Base-by-base conservation (phyloP, 495 filamentous ascomycete genomes). In the Lentithecium fluviatile region DNA sequence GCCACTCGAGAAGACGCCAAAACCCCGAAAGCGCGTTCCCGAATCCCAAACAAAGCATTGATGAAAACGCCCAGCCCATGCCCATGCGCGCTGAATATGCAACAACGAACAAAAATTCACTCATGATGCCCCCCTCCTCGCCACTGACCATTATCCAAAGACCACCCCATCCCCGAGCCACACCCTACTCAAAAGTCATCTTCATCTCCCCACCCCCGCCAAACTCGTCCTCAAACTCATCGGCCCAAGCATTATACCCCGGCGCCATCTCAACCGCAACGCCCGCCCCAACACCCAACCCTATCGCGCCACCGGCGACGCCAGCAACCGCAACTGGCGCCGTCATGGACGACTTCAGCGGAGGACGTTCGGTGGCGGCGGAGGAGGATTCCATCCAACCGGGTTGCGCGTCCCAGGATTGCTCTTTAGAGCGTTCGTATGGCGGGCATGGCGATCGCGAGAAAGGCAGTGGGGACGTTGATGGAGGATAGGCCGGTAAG, bases 231-330 rank as follows among this genome's bases (percentile, higher is more conserved):
- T 78, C 72, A 68, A 89, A 88, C 46, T 87, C 82, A 55, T 93
- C 89, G 0, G 85, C 87, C 91, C 91, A 96, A 8, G 90, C 89
- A 74, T 96, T 90, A 45, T 78, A 84, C 64, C 76, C 87, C 32
- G 79, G 71, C 38, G 76, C 63, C 72, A 84, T 32, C 19, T 67
- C 66, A 24, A 70, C 64, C 13, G 15, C 40, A 43, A 13, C 40
- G 5, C 40, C 40, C 5, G 13, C 40, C 4, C 15, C 19, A 13
- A 20, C 19, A 3, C 40, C 40, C 3, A n/a, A 6, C 19, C 40
- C 40, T 32, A 32, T 32, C 40, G 15, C 40, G 4, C 3, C 40
- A 20, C 40, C 40, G 3, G 13, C 40, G 4, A 15, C 40, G 40
- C 40, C 40, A 6, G 40, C 40, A n/a, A 4, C 29, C 29, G 10